Percentiles rank a stretch among this genome's conserved stretches.
Conservation (phyloP, 257 asterid genomes). For the Solanum okadae region DNA sequence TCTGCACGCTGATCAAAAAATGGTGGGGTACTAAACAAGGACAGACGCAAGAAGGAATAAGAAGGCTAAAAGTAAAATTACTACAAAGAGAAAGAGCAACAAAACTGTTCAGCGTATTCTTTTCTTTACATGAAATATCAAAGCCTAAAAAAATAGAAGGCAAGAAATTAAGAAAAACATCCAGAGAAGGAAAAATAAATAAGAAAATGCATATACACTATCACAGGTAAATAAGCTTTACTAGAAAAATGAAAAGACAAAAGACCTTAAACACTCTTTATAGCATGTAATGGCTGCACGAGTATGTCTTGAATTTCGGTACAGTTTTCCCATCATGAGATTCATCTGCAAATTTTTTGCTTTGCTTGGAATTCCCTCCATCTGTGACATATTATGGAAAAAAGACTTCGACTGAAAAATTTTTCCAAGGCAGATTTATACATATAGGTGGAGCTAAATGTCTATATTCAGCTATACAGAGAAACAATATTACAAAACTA, state of each 20-base stretch:
- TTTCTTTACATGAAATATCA: background rate
- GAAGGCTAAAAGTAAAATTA: background rate
- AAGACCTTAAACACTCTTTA: conserved; percentile 94
- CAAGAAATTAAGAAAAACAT: background rate
- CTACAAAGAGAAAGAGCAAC: background rate
- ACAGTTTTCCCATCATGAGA: conserved; percentile 87
- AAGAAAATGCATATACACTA: background rate
- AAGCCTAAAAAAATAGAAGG: background rate
- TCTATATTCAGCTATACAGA: background rate
- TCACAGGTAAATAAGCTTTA: background rate
- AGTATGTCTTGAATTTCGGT: conserved; percentile 76
- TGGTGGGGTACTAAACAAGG: background rate
- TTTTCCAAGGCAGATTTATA: background rate
- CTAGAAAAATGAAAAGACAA: conserved; percentile 3
- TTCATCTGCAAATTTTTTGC: conserved; percentile 84
- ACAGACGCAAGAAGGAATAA: background rate
- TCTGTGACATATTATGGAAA: conserved; percentile 25
- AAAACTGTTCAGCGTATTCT: background rate
- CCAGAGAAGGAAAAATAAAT: background rate
- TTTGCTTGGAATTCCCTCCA: conserved; percentile 94
- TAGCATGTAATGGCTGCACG: conserved; percentile 85
- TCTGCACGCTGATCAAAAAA: background rate
- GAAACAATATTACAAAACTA: background rate
- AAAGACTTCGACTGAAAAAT: background rate
- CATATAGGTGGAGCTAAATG: background rate